Conservation (phyloP, 345 rosid genomes). For the Turritis glabra region DNA sequence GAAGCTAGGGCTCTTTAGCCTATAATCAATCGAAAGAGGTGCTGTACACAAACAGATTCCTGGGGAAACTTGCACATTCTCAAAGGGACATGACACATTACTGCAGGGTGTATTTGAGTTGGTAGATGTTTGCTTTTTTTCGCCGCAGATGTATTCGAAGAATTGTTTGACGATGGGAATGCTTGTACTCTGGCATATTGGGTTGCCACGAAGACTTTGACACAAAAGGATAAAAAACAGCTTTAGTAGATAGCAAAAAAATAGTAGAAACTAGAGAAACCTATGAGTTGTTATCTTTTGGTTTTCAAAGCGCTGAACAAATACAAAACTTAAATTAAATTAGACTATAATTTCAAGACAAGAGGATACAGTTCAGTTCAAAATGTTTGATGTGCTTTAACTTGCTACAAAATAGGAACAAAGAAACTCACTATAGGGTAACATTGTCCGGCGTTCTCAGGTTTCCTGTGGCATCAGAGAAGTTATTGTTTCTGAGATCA, state of each 20-base stretch:
- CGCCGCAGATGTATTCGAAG: slow-evolving; percentile 48
- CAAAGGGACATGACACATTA: slow-evolving; percentile 47
- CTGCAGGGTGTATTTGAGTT: slow-evolving; percentile 33
- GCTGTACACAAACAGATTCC: slow-evolving; percentile 65
- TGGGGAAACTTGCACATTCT: slow-evolving; percentile 60
- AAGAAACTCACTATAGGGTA: slow-evolving; percentile 58
- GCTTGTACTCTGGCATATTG: slow-evolving; percentile 59
- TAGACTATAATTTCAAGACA: background rate
- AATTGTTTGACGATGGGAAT: slow-evolving; percentile 32
- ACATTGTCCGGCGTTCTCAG: slow-evolving; percentile 65
- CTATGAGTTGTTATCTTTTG: background rate
- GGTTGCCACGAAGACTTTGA: slow-evolving; percentile 79
- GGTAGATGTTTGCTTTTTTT: slow-evolving; percentile 24
- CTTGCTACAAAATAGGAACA: background rate
- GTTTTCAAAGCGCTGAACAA: too few species aligned
- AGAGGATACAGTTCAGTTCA: slow-evolving; percentile 8
- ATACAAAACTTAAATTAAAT: background rate
- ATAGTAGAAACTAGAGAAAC: background rate
- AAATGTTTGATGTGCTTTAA: background rate
- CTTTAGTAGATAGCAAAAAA: background rate
- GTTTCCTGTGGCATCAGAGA: slow-evolving; percentile 58
- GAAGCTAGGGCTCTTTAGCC: slow-evolving; percentile 92
- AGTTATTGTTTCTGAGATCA: slow-evolving; percentile 77
- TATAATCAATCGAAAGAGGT: slow-evolving; percentile 75
- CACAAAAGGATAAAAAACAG: background rate